A percentile compares a stretch with the other conserved stretches of the same genome.
Evolutionary conservation across 192 early-diverging fungal species (phyloP).

Genomic region (Gaertneriomyces semiglobifer): DNA sequence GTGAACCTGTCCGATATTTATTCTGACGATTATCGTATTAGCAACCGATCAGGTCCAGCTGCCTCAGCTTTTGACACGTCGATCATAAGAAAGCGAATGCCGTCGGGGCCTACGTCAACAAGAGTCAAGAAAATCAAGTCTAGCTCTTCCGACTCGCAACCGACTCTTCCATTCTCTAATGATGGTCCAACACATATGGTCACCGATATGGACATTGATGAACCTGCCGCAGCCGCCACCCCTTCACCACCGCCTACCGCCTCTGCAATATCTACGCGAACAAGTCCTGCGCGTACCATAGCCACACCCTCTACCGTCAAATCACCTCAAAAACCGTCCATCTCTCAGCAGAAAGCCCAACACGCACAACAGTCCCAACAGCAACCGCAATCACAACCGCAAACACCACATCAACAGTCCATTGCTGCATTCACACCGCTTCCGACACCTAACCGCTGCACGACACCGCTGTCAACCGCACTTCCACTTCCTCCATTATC

Average conservation of each 20-base stretch:
- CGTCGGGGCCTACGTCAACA: conserved; percentile 11
- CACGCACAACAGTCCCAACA: too few relatives aligned
- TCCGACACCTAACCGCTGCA: too few relatives aligned
- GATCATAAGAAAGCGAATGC: conserved; percentile 34
- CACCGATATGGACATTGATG: conserved; percentile 40
- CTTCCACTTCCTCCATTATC: neutral
- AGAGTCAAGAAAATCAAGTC: conserved; percentile 28
- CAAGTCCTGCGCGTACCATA: neutral
- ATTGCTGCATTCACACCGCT: too few relatives aligned
- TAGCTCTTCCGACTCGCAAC: conserved; percentile 19
- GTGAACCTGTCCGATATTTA: conserved; percentile 40
- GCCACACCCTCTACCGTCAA: neutral
- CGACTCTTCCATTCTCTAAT: conserved; percentile 34
- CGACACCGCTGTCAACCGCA: too few relatives aligned
- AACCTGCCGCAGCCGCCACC: conserved; percentile 11
- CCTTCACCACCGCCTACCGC: conserved; percentile 7
- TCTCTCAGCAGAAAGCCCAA: too few relatives aligned
- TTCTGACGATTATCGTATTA: conserved; percentile 29
- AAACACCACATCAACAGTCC: too few relatives aligned
- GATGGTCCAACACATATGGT: conserved; percentile 38
- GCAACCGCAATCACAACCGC: too few relatives aligned
- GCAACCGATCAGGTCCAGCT: conserved; percentile 20
- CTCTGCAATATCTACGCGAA: conserved; percentile 1
- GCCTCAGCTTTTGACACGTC: conserved; percentile 40
- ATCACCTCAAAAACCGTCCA: too few relatives aligned